A percentile compares a stretch with the other conserved stretches of the same genome.
Conservation (phyloP, 176 grass and related monocot genomes). For the Avena insularis region DNA sequence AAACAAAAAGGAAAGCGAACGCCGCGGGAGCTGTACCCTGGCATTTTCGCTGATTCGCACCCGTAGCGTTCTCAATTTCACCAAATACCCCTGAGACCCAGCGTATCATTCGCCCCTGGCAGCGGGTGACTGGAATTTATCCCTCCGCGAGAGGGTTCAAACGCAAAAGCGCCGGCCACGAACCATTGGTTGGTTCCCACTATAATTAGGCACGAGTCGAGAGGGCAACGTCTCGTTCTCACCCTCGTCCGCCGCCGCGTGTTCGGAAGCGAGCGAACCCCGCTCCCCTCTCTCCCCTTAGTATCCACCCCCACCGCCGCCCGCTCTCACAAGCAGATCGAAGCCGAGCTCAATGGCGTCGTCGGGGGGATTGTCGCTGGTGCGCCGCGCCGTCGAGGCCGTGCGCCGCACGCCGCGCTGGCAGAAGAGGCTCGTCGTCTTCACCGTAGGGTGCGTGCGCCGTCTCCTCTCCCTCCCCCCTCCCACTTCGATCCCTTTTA, state of each 20-base stretch:
- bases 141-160: fast-evolving
- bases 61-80: fast-evolving
- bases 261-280: slow-evolving; percentile 50
- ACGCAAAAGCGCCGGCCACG: background rate
- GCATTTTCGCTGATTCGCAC: background rate
- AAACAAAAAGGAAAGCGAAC: slow-evolving; percentile 26
- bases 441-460: slow-evolving; percentile 58
- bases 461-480: background rate
- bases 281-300: slow-evolving; percentile 5
- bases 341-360: slow-evolving; percentile 17
- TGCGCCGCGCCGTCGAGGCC: slow-evolving; percentile 40
- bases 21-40: slow-evolving; percentile 16
- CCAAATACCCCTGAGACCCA: background rate
- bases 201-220: slow-evolving; percentile 42
- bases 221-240: slow-evolving; percentile 1
- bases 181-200: background rate
- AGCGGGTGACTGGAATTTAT: background rate
- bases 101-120: background rate
- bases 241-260: slow-evolving; percentile 50
- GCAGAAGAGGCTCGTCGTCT: slow-evolving; percentile 57
- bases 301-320: background rate
- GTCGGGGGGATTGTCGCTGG: slow-evolving; percentile 26
- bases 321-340: background rate
- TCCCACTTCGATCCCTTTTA: background rate
- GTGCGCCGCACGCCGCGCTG: slow-evolving; percentile 47